A percentile compares a stretch with the other conserved stretches of the same genome.
These are phyloP conservation scores for Furcasterigmium furcatum DNA, from an alignment of 2,329 filamentous ascomycete genomes.

Conservation along the genomic window DNA sequence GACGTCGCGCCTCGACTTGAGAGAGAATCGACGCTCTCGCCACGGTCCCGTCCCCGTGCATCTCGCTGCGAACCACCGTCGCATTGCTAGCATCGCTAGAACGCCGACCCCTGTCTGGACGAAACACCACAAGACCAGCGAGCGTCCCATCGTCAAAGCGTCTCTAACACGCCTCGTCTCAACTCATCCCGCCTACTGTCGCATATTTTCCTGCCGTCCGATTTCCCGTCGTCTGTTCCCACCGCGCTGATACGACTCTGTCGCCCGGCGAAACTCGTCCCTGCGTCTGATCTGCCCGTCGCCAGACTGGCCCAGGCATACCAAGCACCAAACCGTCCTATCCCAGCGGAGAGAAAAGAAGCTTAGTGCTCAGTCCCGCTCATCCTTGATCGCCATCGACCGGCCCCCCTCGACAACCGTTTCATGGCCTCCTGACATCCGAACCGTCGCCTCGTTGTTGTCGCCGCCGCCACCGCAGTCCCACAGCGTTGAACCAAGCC, in stretches of 20 bases:
- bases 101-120: slow-evolving; percentile 24
- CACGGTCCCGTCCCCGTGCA: too few relatives aligned
- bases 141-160: slow-evolving; percentile 33
- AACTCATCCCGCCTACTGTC: slow-evolving; percentile 24
- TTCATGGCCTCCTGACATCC: slow-evolving; percentile 36
- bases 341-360: slow-evolving; percentile 1
- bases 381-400: slow-evolving; percentile 12
- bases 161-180: slow-evolving; percentile 43
- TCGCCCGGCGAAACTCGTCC: slow-evolving; percentile 37
- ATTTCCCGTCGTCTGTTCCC: slow-evolving; percentile 14
- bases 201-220: slow-evolving; percentile 22
- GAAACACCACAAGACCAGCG: slow-evolving; percentile 32
- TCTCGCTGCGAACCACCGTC: not conserved
- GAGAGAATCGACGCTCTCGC: too few relatives aligned
- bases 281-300: slow-evolving; percentile 38
- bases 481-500: not conserved
- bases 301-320: not conserved
- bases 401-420: slow-evolving; percentile 15
- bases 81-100: slow-evolving; percentile 3
- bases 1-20: too few relatives aligned
- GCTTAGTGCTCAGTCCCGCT: slow-evolving; percentile 1
- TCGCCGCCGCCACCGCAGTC: not conserved
- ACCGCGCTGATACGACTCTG: slow-evolving; percentile 13
- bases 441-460: slow-evolving; percentile 10
- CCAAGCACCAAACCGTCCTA: not conserved